Base-by-base conservation (phyloP, 116 monocot species). In the Phalaenopsis hybrid region DNA sequence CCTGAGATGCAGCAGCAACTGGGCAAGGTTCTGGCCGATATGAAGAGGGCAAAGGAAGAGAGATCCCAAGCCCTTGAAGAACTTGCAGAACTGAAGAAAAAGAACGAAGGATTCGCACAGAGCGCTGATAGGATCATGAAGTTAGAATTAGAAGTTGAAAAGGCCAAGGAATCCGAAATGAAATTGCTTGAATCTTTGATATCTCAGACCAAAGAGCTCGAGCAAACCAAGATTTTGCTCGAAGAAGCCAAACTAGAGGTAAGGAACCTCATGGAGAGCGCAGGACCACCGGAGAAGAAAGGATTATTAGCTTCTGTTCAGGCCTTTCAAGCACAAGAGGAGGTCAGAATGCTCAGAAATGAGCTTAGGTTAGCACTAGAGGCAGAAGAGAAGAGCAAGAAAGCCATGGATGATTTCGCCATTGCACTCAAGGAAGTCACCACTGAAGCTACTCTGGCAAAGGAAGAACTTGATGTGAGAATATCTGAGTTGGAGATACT, bases 161-260 rank as follows among this genome's bases (percentile, higher is more conserved):
- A 84, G 69, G 90, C 87, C 46, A 92, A 85, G 75, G 88, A 87
- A 33, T 92, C 96, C 83, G 95, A 95, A 75, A 86, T 78, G 48
- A 92, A 92, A 57, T 85, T 92, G 90, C 83, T 91, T 15, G 92
- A 93, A 21, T 96, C 93, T 3, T 73, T 96, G 73, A 80, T 88
- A 50, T 85, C 86, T 8, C 91, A 91, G 77, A 96, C 96, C 15
- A 93, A 93, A 79, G 86, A 88, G 81, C 86, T 96, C 28, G 96
- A 90, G 84, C 83, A 92, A 68, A 86, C 96, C 0, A 96, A 90
- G 85, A 90, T 91, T 23, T 92, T 86, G 63, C 88, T 97, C 11
- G 94, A 92, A 74, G 92, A 94, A 77, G 87, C 93, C 31, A 96
- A 93, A 87, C 79, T 96, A n/a, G 96, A 90, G 89, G 84, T 91